Base-by-base conservation (phyloP, 2,329 filamentous ascomycete species). In the Pseudocercospora macadamiae region DNA sequence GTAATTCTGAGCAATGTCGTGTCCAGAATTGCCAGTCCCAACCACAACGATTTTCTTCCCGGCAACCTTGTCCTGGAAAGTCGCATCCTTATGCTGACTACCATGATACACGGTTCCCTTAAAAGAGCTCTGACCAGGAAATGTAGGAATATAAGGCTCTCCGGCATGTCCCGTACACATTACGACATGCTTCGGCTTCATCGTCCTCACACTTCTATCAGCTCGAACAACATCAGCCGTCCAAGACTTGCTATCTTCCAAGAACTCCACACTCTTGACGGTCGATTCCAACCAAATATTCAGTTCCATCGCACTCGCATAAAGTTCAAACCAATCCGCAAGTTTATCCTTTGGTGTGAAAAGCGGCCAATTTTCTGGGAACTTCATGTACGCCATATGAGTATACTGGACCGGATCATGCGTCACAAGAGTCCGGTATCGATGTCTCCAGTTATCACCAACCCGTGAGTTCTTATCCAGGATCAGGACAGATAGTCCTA, bases 131-230 rank as follows among this genome's bases (percentile, higher is more conserved):
- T 83, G 76, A 51, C 70, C 80, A 57, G 71, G 80, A 74, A 78
- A 84, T 0, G 68, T 63, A 0, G 70, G 80, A 8, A 84, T 71
- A 56, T 84, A 79, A 26, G 83, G 87, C 72, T 89, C 85, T 2
- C 88, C 88, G 0, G 85, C 86, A 66, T 88, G 86, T 0, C 87
- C 87, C 0, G 87, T 90, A 1, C 85, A 84, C 66, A 88, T 85
- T 44, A 90, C 80, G 26, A 90, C 71, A 61, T 90, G 87, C 4
- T 78, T 81, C 0, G 87, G 87, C 34, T 83, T 80, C 36, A 90
- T 73, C 0, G 79, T 85, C 16, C 85, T 80, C 63, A 84, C 79
- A 0, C 60, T 66, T 1, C 66, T 69, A n/a, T 74, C 74, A 10
- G 63, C 74, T 53, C 78, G 74, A 23, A 78, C 72, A 0, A 89